Evolutionary conservation across 192 early-diverging fungal species (phyloP).

Genomic region (Jimgerdemannia lactiflua): DNA sequence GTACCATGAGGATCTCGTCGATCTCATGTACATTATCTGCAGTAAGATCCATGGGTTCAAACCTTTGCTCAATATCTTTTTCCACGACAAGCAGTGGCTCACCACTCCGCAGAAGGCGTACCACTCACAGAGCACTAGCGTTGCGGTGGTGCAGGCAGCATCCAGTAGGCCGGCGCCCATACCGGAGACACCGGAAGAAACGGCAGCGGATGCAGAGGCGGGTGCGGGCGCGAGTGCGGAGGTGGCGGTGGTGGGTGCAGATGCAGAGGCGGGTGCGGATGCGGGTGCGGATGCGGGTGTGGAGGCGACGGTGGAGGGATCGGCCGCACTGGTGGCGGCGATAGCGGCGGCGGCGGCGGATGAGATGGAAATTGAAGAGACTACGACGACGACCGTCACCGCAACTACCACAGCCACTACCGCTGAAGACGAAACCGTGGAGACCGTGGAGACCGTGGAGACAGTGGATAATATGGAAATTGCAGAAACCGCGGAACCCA

Average conservation of each 20-base stretch:
- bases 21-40: conserved; percentile 75
- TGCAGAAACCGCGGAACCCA: conserved; percentile 1
- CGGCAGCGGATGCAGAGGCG: neutral
- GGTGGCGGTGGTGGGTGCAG: neutral
- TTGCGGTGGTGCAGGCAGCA: neutral
- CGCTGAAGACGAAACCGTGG: conserved; percentile 13
- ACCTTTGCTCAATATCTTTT: conserved; percentile 72
- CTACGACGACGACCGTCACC: conserved; percentile 39
- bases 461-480: conserved; percentile 10
- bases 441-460: conserved; percentile 25
- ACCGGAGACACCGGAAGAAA: neutral
- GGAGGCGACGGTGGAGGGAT: neutral
- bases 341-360: neutral
- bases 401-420: conserved; percentile 32
- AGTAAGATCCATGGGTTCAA: conserved; percentile 79
- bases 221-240: neutral
- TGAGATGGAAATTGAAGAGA: conserved; percentile 9
- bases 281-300: neutral
- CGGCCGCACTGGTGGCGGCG: neutral
- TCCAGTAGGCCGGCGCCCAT: neutral
- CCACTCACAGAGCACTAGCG: neutral
- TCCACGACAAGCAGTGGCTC: conserved; percentile 65
- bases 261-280: neutral
- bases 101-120: neutral
- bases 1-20: conserved; percentile 62